Conservation (phyloP, 2,329 filamentous ascomycete genomes). For the Beauveria asiatica region DNA sequence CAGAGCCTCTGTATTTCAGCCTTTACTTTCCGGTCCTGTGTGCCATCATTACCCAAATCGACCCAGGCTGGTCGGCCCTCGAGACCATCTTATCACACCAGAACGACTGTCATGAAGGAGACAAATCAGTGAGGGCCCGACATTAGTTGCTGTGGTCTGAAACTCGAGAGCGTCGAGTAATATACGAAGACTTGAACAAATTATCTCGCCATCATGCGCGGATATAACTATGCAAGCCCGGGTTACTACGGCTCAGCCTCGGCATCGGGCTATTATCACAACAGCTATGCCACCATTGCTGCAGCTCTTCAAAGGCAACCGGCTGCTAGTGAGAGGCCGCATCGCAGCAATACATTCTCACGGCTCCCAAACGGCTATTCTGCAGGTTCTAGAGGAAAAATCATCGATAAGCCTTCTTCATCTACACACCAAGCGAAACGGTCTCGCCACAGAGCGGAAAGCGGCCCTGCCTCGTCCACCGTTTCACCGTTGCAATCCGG, state of each 20-base stretch:
- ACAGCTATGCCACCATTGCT: neutral
- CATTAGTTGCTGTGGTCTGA: neutral
- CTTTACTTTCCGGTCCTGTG: neutral
- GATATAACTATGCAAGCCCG: conserved; percentile 10
- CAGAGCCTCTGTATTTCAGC: neutral
- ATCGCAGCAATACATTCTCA: neutral
- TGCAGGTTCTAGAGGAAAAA: conserved; percentile 23
- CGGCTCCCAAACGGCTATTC: neutral
- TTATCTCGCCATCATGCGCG: neutral
- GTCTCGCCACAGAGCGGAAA: neutral
- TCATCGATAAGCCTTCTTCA: neutral
- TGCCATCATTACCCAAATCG: neutral
- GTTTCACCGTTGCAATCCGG: neutral
- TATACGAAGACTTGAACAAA: neutral
- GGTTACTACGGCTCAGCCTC: conserved; percentile 63
- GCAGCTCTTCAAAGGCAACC: neutral
- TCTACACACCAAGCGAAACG: neutral
- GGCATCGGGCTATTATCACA: conserved; percentile 34
- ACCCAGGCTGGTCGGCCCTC: neutral
- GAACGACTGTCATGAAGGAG: neutral
- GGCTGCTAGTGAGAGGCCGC: neutral
- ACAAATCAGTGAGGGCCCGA: neutral
- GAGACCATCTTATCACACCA: neutral
- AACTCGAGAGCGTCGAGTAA: neutral
- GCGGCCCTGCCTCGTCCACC: neutral